A percentile compares a stretch with the other conserved stretches of the same genome.
These are phyloP conservation scores for Diaporthe helianthi DNA, from an alignment of 2,329 filamentous ascomycete species.

Conservation along the genomic window DNA sequence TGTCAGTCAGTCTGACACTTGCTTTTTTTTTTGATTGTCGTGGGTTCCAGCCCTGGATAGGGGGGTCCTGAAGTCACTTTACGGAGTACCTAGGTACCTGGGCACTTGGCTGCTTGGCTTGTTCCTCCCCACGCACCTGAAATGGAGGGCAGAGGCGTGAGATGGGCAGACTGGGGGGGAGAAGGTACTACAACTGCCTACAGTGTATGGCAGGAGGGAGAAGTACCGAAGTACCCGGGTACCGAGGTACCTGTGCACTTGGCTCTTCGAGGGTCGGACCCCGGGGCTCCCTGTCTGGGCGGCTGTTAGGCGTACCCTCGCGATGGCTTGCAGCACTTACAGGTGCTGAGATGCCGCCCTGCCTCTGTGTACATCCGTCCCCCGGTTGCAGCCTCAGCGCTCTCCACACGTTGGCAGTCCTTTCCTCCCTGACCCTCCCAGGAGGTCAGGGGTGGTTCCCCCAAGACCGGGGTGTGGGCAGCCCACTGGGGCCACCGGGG, in stretches of 20 bases:
- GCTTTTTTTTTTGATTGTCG: neutral
- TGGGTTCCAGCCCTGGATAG: neutral
- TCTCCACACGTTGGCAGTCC: constrained; percentile 27
- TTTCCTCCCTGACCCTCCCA: constrained; percentile 32
- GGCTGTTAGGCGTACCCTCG: constrained; percentile 25
- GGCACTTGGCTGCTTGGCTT: neutral
- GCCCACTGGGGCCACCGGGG: constrained; percentile 20
- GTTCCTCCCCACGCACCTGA: neutral
- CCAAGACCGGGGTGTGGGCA: constrained; percentile 25
- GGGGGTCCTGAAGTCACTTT: neutral
- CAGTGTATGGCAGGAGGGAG: neutral
- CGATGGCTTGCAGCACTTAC: constrained; percentile 17
- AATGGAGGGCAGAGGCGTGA: neutral
- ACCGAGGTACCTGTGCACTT: too few species aligned
- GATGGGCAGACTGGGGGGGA: neutral
- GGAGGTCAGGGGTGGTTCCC: constrained; percentile 33
- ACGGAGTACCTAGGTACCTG: neutral
- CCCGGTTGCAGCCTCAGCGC: constrained; percentile 28
- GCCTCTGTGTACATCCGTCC: constrained; percentile 14
- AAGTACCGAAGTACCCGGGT: neutral
- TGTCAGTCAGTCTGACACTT: constrained; percentile 1
- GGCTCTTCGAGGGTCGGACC: neutral
- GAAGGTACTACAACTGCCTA: neutral
- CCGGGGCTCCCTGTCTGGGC: constrained; percentile 16
- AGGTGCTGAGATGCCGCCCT: neutral